Evolutionary conservation across 257 asterid genomes (phyloP).

Genomic region (Gentiana straminea): DNA sequence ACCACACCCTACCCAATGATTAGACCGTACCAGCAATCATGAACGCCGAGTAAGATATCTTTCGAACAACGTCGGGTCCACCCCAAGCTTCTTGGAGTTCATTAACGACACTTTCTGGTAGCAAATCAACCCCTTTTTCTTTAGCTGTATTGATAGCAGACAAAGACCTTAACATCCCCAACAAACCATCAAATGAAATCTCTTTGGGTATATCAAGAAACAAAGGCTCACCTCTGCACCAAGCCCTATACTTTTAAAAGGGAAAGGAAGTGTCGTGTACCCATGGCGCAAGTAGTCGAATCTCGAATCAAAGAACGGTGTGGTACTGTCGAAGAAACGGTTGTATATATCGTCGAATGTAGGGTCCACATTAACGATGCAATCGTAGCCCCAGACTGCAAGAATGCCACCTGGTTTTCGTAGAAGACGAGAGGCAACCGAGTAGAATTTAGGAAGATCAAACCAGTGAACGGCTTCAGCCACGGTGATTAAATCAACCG

Average conservation of each 20-base stretch:
- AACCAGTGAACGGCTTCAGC: slow-evolving; percentile 26
- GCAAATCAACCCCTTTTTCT: slow-evolving; percentile 17
- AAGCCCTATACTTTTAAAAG: slow-evolving; percentile 13
- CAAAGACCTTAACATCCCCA: slow-evolving; percentile 11
- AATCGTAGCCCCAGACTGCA: slow-evolving; percentile 13
- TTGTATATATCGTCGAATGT: slow-evolving; percentile 1
- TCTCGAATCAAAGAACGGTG: slow-evolving; percentile 3
- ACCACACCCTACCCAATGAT: too few species aligned
- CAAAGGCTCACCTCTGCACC: slow-evolving; percentile 14
- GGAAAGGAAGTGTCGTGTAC: slow-evolving; percentile 13
- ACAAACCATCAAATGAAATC: slow-evolving; percentile 15
- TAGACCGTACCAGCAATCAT: slow-evolving; percentile 12
- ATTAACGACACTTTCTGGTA: slow-evolving; percentile 7
- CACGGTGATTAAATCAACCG: slow-evolving; percentile 18
- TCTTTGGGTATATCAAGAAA: slow-evolving; percentile 12
- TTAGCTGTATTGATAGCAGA: slow-evolving; percentile 10
- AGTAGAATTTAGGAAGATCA: slow-evolving; percentile 13
- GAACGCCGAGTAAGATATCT: slow-evolving; percentile 16
- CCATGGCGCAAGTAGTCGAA: background rate
- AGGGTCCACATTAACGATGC: slow-evolving; percentile 4
- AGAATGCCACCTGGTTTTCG: slow-evolving; percentile 16
- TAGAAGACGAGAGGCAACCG: slow-evolving; percentile 11
- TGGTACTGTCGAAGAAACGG: slow-evolving; percentile 5
- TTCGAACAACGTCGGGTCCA: slow-evolving; percentile 2
- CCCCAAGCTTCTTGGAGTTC: slow-evolving; percentile 17